Percentiles rank a stretch among this genome's conserved stretches.
These are phyloP conservation scores for Cladosporium sp. DNA, from an alignment of 2,329 filamentous ascomycete genomes.

Conservation along the genomic window DNA sequence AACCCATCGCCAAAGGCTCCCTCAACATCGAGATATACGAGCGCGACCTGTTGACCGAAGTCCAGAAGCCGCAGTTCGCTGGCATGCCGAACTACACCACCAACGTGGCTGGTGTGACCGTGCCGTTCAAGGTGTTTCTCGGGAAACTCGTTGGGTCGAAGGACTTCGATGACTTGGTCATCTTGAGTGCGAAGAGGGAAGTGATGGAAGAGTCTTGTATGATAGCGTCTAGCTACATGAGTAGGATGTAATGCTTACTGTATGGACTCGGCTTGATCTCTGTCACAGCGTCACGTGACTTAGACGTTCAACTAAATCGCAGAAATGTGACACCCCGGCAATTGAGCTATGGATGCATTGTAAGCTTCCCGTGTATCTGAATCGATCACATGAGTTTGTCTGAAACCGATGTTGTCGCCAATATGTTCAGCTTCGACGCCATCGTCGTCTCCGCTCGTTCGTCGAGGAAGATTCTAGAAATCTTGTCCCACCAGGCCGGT, in stretches of 20 bases:
- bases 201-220: not conserved
- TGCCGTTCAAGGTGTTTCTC: slow-evolving; percentile 24
- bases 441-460: not conserved
- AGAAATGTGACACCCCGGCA: not conserved
- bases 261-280: not conserved
- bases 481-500: slow-evolving; percentile 5
- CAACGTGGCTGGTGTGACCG: slow-evolving; percentile 25
- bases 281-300: slow-evolving; percentile 4
- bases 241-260: not conserved
- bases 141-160: slow-evolving; percentile 17
- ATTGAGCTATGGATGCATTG: not conserved
- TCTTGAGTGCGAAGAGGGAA: slow-evolving; percentile 24
- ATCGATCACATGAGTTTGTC: not conserved
- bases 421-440: not conserved
- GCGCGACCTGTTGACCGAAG: slow-evolving; percentile 23
- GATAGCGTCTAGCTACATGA: not conserved
- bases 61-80: slow-evolving; percentile 19
- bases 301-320: not conserved
- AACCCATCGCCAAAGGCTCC: slow-evolving; percentile 21
- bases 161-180: slow-evolving; percentile 22
- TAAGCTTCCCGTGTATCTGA: not conserved
- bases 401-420: not conserved
- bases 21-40: slow-evolving; percentile 24
- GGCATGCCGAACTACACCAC: slow-evolving; percentile 22
- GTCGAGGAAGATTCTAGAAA: slow-evolving; percentile 13